A percentile compares a stretch with the other conserved stretches of the same genome.
These are phyloP conservation scores for Tuber calosporum DNA, from an alignment of 495 filamentous ascomycete genomes.

Conservation along the genomic window DNA sequence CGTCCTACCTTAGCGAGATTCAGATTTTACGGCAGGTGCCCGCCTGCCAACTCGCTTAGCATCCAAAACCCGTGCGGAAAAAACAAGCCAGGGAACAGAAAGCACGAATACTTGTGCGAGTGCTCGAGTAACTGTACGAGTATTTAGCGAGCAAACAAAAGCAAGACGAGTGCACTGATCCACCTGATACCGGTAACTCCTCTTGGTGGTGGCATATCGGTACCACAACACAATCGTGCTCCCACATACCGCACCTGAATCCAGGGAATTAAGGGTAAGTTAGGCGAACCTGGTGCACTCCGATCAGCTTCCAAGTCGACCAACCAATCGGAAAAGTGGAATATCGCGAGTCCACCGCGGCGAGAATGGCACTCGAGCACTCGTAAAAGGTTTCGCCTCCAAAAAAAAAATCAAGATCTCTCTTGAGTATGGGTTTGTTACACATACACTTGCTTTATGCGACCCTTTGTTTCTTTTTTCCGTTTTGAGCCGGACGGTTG, in stretches of 20 bases:
- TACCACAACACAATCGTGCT: slow-evolving; percentile 1
- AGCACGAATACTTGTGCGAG: neutral
- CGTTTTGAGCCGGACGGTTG: neutral
- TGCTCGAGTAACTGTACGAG: too few relatives aligned
- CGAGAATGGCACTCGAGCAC: too few relatives aligned
- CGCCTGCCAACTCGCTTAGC: neutral
- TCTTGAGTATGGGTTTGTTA: too few relatives aligned
- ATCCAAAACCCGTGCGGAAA: neutral
- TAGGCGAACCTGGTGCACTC: neutral
- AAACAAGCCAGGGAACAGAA: neutral
- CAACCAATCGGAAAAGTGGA: neutral
- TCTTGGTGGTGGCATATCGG: neutral
- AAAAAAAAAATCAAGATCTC: neutral
- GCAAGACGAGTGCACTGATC: neutral
- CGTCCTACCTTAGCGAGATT: neutral
- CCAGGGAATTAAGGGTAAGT: neutral
- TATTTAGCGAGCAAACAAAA: neutral
- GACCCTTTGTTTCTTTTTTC: too few relatives aligned
- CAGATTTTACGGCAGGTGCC: neutral
- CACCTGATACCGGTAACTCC: neutral
- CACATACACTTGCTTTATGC: too few relatives aligned
- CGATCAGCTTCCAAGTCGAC: neutral
- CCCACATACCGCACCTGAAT: neutral
- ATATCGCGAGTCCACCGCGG: neutral
- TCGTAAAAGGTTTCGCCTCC: neutral